A percentile compares a stretch with the other conserved stretches of the same genome.
phyloP scores from a whole-genome alignment of 2,329 filamentous ascomycete species.

The Macrophomina phaseolina region DNA sequence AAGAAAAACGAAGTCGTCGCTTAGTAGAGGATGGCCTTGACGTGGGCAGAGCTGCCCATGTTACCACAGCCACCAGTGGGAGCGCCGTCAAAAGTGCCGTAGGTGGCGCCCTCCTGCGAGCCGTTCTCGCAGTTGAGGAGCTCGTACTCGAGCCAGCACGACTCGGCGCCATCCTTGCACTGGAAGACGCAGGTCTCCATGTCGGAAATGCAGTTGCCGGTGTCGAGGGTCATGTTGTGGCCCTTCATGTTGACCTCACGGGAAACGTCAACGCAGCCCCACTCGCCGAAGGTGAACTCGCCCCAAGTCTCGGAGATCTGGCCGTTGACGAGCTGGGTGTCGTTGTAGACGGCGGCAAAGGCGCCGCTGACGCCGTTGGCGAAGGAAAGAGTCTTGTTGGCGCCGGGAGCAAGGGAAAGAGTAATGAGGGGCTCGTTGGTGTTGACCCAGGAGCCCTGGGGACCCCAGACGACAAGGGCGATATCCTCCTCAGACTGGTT shows the following conservation, averaged over 20 bases:
- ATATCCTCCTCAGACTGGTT: conserved; percentile 41
- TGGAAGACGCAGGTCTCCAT: conserved; percentile 52
- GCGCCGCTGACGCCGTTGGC: conserved; percentile 46
- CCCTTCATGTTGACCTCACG: conserved; percentile 54
- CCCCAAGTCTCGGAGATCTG: conserved; percentile 53
- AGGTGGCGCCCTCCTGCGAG: conserved; percentile 25
- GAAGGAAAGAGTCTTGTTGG: conserved; percentile 46
- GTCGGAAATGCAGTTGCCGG: conserved; percentile 49
- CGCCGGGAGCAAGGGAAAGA: conserved; percentile 46
- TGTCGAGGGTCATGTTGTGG: conserved; percentile 45
- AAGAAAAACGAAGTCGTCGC: conserved; percentile 5
- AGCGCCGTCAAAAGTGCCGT: conserved; percentile 28
- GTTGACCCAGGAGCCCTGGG: conserved; percentile 44
- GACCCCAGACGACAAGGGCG: conserved; percentile 46
- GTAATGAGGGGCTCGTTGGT: conserved; percentile 44
- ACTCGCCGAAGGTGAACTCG: conserved; percentile 49
- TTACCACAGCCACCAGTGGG: conserved; percentile 28
- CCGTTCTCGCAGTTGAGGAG: conserved; percentile 31
- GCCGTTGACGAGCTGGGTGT: conserved; percentile 39
- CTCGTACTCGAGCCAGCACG: conserved; percentile 37
- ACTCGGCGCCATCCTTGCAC: conserved; percentile 44
- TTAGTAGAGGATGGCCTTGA: conserved; percentile 28
- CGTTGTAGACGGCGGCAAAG: conserved; percentile 47
- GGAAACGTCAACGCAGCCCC: conserved; percentile 51
- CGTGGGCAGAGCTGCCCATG: conserved; percentile 22